Percentiles rank a stretch among this genome's conserved stretches.
Evolutionary conservation across 1,139 yeast species (phyloP).

Genomic region (Blastobotrys malaysiensis): DNA sequence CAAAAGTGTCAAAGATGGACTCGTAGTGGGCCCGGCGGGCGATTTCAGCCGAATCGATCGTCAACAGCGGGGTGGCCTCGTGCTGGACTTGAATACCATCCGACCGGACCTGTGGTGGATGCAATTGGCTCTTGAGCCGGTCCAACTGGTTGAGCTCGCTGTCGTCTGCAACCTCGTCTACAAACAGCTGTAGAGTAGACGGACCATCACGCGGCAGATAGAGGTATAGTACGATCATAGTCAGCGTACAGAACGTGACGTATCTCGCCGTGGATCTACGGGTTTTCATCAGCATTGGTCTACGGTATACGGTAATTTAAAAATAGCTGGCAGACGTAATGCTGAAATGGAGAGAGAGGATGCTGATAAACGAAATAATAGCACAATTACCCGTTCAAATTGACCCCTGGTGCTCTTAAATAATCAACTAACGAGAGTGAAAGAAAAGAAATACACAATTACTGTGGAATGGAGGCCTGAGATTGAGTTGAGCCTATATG

Average conservation of each 20-base stretch:
- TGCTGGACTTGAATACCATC: background rate
- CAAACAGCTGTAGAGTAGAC: background rate
- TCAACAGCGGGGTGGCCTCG: background rate
- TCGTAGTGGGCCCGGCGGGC: slow-evolving; percentile 3
- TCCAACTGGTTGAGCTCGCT: background rate
- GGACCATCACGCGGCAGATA: slow-evolving; percentile 4
- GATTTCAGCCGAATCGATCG: background rate
- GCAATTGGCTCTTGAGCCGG: background rate
- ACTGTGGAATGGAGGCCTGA: too few species aligned
- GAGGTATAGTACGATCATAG: slow-evolving; percentile 5
- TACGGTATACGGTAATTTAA: too few species aligned
- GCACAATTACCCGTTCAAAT: too few species aligned
- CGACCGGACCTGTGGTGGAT: background rate
- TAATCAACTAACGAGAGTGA: too few species aligned
- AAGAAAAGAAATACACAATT: too few species aligned
- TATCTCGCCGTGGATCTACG: slow-evolving; percentile 11
- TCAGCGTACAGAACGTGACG: slow-evolving; percentile 7
- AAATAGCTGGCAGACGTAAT: too few species aligned
- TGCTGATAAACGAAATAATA: too few species aligned
- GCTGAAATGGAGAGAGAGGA: too few species aligned
- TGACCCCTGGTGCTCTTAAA: too few species aligned
- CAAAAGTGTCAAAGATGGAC: slow-evolving; percentile 10
- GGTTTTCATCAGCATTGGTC: slow-evolving; percentile 7
- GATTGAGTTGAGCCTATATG: too few species aligned
- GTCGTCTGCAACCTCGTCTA: slow-evolving; percentile 1